Base-by-base conservation (phyloP, 2,329 filamentous ascomycete genomes). In the Leptodontidium sp. region DNA sequence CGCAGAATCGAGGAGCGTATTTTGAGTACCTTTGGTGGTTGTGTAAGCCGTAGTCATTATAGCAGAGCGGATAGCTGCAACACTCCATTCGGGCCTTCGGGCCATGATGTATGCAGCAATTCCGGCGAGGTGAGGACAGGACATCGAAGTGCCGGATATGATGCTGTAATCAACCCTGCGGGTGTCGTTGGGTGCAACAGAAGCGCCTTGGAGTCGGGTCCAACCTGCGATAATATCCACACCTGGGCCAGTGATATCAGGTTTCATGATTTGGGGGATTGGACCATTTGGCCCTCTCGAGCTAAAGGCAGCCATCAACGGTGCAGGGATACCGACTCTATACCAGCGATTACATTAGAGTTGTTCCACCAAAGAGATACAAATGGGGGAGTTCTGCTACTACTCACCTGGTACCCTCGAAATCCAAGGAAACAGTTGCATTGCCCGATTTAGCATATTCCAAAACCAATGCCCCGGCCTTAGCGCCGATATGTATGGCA, bases 131-230 rank as follows among this genome's bases (percentile, higher is more conserved):
- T 50, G 47, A 26, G 47, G 47, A 26, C 47, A 50, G 9, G 47
- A 50, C 47, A 50, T 50, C 47, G 47, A 50, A 24, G 47, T 50
- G n/a, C 47, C 47, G n/a, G 47, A 50, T 21, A 50, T 24, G 47
- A 50, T 21, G 47, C n/a, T 50, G 47, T 21, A 50, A n/a, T 50
- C 47, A 21, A 24, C 17, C 17, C 4, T 5, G 21, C 47, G 47
- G 2, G 17, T 50, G 47, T 50, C 47, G 47, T 21, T 21, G 2
- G 17, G 3, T 9, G 17, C n/a, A 24, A 15, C 47, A 4, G 47
- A 50, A 21, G n/a, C 3, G n/a, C 47, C 21, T n/a, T 5, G 2
- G 17, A 11, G 7, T 21, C 47, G 47, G 47, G 47, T 50, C 17
- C n/a, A 50, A 21, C 47, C 47, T 21, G 47, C 47, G 17, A 50